Evolutionary conservation across 371 early-diverging fungal genomes (phyloP).

Genomic region (Actinomortierella ambigua): DNA sequence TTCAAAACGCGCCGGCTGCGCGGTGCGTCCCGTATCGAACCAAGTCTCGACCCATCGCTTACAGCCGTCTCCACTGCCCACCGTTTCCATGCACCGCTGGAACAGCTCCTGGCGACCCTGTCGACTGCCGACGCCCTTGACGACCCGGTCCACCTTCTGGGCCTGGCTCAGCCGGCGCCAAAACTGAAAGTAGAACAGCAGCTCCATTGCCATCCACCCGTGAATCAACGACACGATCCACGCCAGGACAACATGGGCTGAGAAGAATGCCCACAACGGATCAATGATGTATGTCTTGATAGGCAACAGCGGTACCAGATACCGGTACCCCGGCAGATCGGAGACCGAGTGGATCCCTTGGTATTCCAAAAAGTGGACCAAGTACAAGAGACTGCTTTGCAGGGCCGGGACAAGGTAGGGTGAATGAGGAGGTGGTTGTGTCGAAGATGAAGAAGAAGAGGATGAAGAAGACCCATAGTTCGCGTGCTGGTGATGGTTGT

Average conservation of each 20-base stretch:
- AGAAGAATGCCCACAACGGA: conserved; percentile 7
- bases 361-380: too few relatives aligned
- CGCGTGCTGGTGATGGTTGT: too few relatives aligned
- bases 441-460: too few relatives aligned
- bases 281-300: conserved; percentile 7
- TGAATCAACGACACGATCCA: conserved; percentile 47
- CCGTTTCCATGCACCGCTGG: conserved; percentile 47
- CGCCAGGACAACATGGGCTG: conserved; percentile 17
- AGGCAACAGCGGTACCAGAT: conserved; percentile 12
- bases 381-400: too few relatives aligned
- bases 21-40: conserved; percentile 48
- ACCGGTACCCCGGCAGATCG: conserved; percentile 21
- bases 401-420: too few relatives aligned
- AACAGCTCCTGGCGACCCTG: conserved; percentile 53
- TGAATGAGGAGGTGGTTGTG: too few relatives aligned
- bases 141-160: conserved; percentile 42
- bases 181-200: conserved; percentile 58
- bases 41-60: conserved; percentile 56
- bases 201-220: conserved; percentile 58
- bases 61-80: conserved; percentile 50
- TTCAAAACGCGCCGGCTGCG: conserved; percentile 46
- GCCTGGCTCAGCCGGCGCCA: conserved; percentile 54
- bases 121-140: conserved; percentile 31
- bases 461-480: too few relatives aligned
- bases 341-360: too few relatives aligned